Evolutionary conservation across 306 rosid genomes (phyloP).

Genomic region (Aeschynomene evenia): DNA sequence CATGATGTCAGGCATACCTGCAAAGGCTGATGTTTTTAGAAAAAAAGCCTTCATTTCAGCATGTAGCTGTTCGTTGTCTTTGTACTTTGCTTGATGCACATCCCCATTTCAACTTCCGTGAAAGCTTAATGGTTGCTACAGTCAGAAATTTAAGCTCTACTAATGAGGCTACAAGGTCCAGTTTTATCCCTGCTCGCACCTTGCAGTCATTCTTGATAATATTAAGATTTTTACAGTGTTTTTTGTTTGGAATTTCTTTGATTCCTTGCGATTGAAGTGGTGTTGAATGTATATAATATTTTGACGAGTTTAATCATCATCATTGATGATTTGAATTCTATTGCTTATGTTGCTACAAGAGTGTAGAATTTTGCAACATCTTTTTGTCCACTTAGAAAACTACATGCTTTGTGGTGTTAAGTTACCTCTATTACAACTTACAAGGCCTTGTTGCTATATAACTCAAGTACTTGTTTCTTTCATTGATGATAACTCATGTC

Average conservation of each 20-base stretch:
- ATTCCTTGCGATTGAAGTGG: constrained; percentile 4
- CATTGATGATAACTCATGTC: constrained; percentile 4
- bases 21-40: constrained; percentile 72
- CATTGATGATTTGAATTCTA: neutral
- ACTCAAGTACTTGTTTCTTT: neutral
- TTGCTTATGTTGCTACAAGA: neutral
- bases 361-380: neutral
- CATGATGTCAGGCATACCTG: constrained; percentile 65
- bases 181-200: constrained; percentile 22
- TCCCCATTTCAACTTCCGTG: constrained; percentile 87
- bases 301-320: neutral
- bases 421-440: neutral
- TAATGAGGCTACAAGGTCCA: constrained; percentile 70
- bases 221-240: neutral
- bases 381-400: neutral
- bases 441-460: neutral
- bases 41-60: constrained; percentile 61
- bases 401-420: neutral
- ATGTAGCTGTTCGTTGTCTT: constrained; percentile 71
- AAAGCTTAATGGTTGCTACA: constrained; percentile 69
- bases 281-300: neutral
- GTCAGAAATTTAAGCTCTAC: constrained; percentile 73
- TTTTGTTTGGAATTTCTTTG: neutral
- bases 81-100: constrained; percentile 82
- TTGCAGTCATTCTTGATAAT: neutral